A percentile compares a stretch with the other conserved stretches of the same genome.
phyloP scores from a whole-genome alignment of 164 flowering plant species.

The Malania oleifera region DNA sequence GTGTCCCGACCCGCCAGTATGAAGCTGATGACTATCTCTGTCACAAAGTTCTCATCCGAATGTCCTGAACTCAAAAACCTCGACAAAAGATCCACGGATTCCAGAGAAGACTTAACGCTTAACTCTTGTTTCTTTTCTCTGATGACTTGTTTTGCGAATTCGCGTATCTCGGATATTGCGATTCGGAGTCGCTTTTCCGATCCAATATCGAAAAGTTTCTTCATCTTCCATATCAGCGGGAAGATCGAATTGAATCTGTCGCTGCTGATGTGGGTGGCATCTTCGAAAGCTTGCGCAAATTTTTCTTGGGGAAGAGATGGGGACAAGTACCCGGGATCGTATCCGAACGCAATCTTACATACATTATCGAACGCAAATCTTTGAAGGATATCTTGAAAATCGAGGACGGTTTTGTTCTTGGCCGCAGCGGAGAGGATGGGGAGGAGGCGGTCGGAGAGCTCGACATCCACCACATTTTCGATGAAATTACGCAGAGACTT shows the following conservation, averaged over 20 bases:
- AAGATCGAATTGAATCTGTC: slow-evolving; percentile 17
- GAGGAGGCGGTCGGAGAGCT: slow-evolving; percentile 34
- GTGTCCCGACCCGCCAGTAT: slow-evolving; percentile 36
- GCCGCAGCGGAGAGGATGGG: slow-evolving; percentile 33
- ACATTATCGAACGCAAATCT: slow-evolving; percentile 53
- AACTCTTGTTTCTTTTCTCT: slow-evolving; percentile 31
- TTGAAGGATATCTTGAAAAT: slow-evolving; percentile 53
- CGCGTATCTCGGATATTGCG: slow-evolving; percentile 21
- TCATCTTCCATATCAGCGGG: slow-evolving; percentile 33
- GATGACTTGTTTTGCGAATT: slow-evolving; percentile 32
- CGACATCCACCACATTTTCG: slow-evolving; percentile 33
- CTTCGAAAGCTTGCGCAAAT: slow-evolving; percentile 40
- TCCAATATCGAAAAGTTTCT: slow-evolving; percentile 23
- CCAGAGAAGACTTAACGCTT: slow-evolving; percentile 9
- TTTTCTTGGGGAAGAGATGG: slow-evolving; percentile 29
- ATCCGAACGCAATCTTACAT: slow-evolving; percentile 51
- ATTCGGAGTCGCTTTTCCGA: slow-evolving; percentile 28
- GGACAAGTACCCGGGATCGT: slow-evolving; percentile 34
- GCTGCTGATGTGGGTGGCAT: slow-evolving; percentile 18
- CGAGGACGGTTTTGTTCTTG: slow-evolving; percentile 21
- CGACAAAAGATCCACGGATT: slow-evolving; percentile 34
- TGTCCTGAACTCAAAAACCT: slow-evolving; percentile 41
- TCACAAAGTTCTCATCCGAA: slow-evolving; percentile 31
- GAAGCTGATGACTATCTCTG: slow-evolving; percentile 31
- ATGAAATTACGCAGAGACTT: slow-evolving; percentile 41